Evolutionary conservation across 2,329 filamentous ascomycete genomes (phyloP), one percentile per base, ranked within the genome.

Genomic region (Pyrenophora graminea): DNA sequence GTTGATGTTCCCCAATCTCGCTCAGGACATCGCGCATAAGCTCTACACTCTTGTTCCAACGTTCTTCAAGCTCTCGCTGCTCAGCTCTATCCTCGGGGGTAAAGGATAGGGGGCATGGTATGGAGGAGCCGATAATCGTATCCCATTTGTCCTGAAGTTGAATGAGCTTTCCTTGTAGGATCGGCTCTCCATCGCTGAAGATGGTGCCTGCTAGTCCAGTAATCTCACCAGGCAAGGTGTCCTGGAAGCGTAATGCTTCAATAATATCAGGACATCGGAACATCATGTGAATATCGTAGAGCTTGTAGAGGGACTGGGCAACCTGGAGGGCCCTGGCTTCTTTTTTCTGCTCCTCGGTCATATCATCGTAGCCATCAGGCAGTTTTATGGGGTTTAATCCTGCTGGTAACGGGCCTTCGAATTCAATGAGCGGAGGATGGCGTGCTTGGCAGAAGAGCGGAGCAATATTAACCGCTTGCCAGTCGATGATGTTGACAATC

Each of bases 401-500:
- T 30, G 12, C 27, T 53, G 52, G 54, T 53, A 58, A 53, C 53
- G 55, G 55, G n/a, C 59, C 59, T 45, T 60, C 48, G 33, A 53
- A 66, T 18, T 67, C 59, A 45, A 67, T 58, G 19, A 69, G 51
- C 12, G 60, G 62, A 34, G 64, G 64, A 44, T 62, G 49, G 47
- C 57, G 58, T 38, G 61, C 54, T 50, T 61, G 57, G 18, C 68
- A 55, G 52, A 67, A 70, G 41, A 64, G 62, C 17, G 63, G 65
- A 34, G 60, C 63, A 45, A 67, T 45, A 43, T 63, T 55, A 18
- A 62, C 53, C 12, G 57, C 61, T 59, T 73, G 65, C 70, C 69
- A 74, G 47, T 73, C 68, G 31, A 74, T 70, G 47, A 72, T 66
- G 31, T 60, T 8, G 15, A 17, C 19, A 13, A 21, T 23, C 17